phyloP scores from a whole-genome alignment of 2,329 filamentous ascomycete species.

The Alternaria ventricosa region DNA sequence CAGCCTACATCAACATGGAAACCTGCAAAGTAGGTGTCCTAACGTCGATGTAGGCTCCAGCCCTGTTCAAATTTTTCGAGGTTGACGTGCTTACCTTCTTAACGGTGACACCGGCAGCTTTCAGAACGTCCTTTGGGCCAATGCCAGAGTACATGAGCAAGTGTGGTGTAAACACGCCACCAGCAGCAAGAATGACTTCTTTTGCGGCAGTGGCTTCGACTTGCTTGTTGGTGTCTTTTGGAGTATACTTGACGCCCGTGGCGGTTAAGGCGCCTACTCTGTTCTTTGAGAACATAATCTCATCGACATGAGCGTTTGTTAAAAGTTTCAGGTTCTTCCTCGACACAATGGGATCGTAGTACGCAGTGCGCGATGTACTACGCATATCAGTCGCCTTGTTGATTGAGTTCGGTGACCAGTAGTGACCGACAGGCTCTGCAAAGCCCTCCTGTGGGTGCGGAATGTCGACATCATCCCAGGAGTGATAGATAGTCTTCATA shows the following conservation, averaged over 20 bases:
- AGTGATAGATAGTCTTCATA: slow-evolving; percentile 8
- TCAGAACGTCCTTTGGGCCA: slow-evolving; percentile 26
- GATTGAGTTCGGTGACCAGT: slow-evolving; percentile 31
- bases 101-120: slow-evolving; percentile 17
- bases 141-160: slow-evolving; percentile 44
- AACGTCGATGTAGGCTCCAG: neutral
- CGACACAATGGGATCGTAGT: slow-evolving; percentile 20
- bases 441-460: slow-evolving; percentile 16
- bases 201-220: slow-evolving; percentile 27
- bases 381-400: slow-evolving; percentile 15
- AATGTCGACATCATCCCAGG: slow-evolving; percentile 8
- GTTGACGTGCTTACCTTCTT: slow-evolving; percentile 9
- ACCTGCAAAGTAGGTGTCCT: neutral
- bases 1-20: neutral
- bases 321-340: slow-evolving; percentile 18
- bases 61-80: neutral
- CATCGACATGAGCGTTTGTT: slow-evolving; percentile 8
- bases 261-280: slow-evolving; percentile 1
- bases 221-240: slow-evolving; percentile 13
- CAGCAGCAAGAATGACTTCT: slow-evolving; percentile 67
- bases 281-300: slow-evolving; percentile 9
- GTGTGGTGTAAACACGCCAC: slow-evolving; percentile 63
- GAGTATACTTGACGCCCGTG: slow-evolving; percentile 13
- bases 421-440: slow-evolving; percentile 28
- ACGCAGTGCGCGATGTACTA: slow-evolving; percentile 8